These are phyloP conservation scores for Hanseniaspora singularis DNA, from an alignment of 805 yeast species.

Conservation along the genomic window DNA sequence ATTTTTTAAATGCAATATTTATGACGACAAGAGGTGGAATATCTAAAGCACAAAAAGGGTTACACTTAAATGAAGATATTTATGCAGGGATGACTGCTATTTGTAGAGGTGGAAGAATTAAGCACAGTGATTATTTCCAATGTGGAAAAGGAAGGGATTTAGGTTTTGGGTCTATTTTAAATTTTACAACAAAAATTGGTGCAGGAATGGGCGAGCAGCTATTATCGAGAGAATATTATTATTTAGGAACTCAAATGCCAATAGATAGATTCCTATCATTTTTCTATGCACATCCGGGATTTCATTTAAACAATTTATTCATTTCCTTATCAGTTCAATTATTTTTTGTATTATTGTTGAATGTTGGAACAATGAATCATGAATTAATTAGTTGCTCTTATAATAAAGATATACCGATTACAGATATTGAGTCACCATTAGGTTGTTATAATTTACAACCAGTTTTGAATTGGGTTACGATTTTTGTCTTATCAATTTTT, in stretches of 20 bases:
- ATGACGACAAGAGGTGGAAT: conserved; percentile 95
- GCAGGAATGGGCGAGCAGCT: conserved; percentile 98
- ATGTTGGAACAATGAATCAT: conserved; percentile 64
- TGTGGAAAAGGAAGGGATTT: conserved; percentile 95
- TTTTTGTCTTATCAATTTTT: conserved; percentile 79
- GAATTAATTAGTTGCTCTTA: conserved; percentile 62
- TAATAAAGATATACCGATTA: conserved; percentile 53
- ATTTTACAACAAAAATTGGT: conserved; percentile 90
- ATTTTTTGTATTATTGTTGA: conserved; percentile 68
- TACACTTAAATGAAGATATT: conserved; percentile 88
- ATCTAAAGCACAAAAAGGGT: conserved; percentile 86
- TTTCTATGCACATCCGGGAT: conserved; percentile 94
- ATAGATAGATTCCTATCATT: conserved; percentile 82
- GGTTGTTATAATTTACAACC: conserved; percentile 84
- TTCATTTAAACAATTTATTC: conserved; percentile 81
- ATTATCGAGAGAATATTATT: conserved; percentile 81
- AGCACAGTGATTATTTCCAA: conserved; percentile 90
- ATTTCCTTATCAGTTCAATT: conserved; percentile 78
- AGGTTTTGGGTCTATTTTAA: conserved; percentile 83
- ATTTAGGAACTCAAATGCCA: conserved; percentile 79
- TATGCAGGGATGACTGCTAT: conserved; percentile 90
- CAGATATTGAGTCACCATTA: conserved; percentile 59
- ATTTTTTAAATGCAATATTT: conserved; percentile 75
- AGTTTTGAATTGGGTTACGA: conserved; percentile 77
- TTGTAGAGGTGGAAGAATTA: conserved; percentile 82